Evolutionary conservation across 2,329 filamentous ascomycete species (phyloP).

Genomic region (Cordyceps fumosorosea): DNA sequence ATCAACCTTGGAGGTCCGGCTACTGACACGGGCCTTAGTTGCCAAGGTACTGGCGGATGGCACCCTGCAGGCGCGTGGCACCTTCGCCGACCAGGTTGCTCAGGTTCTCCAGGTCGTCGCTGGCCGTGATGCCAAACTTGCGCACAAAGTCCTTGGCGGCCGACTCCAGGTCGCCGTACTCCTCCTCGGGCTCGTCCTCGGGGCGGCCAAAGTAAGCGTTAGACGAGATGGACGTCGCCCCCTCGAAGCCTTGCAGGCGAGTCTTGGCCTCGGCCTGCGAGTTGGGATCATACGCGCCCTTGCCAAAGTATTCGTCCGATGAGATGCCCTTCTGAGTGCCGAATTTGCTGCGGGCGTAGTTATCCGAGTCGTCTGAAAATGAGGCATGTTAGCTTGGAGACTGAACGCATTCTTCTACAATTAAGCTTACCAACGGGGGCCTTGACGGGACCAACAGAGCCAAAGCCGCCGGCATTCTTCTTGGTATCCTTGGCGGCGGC

Average conservation of each 20-base stretch:
- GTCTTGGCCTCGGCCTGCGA: slow-evolving; percentile 80
- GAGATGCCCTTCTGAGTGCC: slow-evolving; percentile 92
- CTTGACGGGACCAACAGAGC: slow-evolving; percentile 72
- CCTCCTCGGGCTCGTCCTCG: slow-evolving; percentile 72
- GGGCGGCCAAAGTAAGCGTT: slow-evolving; percentile 96
- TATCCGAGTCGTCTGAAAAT: slow-evolving; percentile 62
- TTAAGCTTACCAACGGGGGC: slow-evolving; percentile 55
- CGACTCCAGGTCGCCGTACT: slow-evolving; percentile 86
- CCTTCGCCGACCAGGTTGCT: slow-evolving; percentile 79
- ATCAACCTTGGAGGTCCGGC: background rate
- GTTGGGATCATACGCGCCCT: slow-evolving; percentile 74
- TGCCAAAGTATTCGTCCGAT: slow-evolving; percentile 96
- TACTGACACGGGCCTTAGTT: slow-evolving; percentile 33
- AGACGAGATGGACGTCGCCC: slow-evolving; percentile 84
- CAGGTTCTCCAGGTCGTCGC: slow-evolving; percentile 91
- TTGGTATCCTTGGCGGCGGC: slow-evolving; percentile 46
- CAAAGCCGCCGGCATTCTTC: slow-evolving; percentile 80
- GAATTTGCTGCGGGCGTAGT: slow-evolving; percentile 82
- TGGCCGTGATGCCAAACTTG: slow-evolving; percentile 90
- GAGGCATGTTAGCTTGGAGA: background rate
- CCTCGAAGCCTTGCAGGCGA: slow-evolving; percentile 86
- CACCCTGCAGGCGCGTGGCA: slow-evolving; percentile 73
- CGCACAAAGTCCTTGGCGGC: slow-evolving; percentile 94
- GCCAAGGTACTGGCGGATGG: slow-evolving; percentile 58
- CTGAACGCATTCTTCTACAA: background rate